Evolutionary conservation across 2,329 filamentous ascomycete species (phyloP), one percentile per base, ranked within the genome.

Genomic region (Phaeosphaeria sp.): DNA sequence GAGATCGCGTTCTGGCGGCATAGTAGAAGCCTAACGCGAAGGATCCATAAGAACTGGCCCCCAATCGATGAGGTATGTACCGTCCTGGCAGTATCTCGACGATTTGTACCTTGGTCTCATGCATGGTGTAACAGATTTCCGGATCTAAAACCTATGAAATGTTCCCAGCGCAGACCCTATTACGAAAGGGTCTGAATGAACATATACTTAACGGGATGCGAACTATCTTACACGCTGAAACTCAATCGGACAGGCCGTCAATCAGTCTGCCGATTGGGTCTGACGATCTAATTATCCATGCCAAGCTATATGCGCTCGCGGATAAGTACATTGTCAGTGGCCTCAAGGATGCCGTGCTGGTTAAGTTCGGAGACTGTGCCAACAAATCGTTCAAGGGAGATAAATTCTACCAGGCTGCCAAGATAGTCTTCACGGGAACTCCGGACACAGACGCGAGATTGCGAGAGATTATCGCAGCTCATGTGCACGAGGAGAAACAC

Each of bases 241-340:
- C n/a, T n/a, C n/a, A n/a, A n/a, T n/a, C n/a, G n/a, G n/a, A n/a
- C n/a, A n/a, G n/a, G n/a, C n/a, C n/a, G n/a, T n/a, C n/a, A n/a
- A n/a, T n/a, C 39, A 17, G 6, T 8, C 25, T 43, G 6, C 36
- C 55, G 1, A 25, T 27, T 4, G 42, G 46, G 25, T 9, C 22
- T 17, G 9, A 20, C 1, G 25, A 60, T 21, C 27, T 52, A 6
- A 22, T 9, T 6, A 52, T 51, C 8, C 56, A 65, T 51, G 55
- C 55, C 2, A 42, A 55, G 17, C 15, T 65, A 11, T 65, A 63
- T 25, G 44, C 51, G 4, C 43, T 65, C 27, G 60, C 60, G n/a
- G 60, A 61, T 25, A 65, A 59, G 25, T 63, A 63, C 46, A 27
- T 51, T 9, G 30, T 65, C 22, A 47, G n/a, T 5, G 47, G 50